Evolutionary conservation across 2,329 filamentous ascomycete species (phyloP).

Genomic region (Bipolaris bicolor): DNA sequence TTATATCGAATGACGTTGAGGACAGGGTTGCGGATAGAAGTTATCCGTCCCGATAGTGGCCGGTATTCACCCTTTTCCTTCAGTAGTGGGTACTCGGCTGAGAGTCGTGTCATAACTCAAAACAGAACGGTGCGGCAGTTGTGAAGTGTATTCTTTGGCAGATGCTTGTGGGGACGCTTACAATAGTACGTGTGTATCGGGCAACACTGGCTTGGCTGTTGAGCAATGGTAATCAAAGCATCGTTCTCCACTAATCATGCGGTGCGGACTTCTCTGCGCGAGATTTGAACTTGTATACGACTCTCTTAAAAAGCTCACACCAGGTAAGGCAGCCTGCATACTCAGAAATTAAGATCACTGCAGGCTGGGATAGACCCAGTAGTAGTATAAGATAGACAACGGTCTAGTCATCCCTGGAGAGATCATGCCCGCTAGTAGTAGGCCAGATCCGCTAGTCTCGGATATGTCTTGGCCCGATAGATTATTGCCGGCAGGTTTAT

Average conservation of each 20-base stretch:
- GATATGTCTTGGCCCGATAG: constrained; percentile 6
- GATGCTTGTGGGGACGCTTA: constrained; percentile 10
- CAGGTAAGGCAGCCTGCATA: constrained; percentile 5
- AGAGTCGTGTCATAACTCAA: constrained; percentile 2
- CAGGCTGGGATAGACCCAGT: background rate
- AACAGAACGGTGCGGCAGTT: constrained; percentile 7
- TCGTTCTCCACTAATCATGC: constrained; percentile 4
- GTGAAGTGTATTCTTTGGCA: background rate
- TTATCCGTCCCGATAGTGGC: constrained; percentile 2
- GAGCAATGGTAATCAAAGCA: background rate
- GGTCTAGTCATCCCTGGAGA: background rate
- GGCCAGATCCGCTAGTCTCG: constrained; percentile 5
- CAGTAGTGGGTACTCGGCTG: constrained; percentile 4
- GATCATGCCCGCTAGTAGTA: constrained; percentile 3
- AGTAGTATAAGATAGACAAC: background rate
- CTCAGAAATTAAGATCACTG: background rate
- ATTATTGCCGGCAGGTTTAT: constrained; percentile 2
- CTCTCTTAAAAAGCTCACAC: constrained; percentile 2
- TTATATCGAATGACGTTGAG: constrained; percentile 6
- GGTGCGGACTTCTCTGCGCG: constrained; percentile 4
- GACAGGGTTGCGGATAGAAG: constrained; percentile 3
- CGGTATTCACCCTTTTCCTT: constrained; percentile 9
- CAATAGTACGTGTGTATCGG: constrained; percentile 5
- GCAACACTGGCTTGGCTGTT: constrained; percentile 4
- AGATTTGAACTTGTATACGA: constrained; percentile 4